Percentiles rank a stretch among this genome's conserved stretches.
phyloP scores from a whole-genome alignment of 306 rosid species.

The Vicia sativa region DNA sequence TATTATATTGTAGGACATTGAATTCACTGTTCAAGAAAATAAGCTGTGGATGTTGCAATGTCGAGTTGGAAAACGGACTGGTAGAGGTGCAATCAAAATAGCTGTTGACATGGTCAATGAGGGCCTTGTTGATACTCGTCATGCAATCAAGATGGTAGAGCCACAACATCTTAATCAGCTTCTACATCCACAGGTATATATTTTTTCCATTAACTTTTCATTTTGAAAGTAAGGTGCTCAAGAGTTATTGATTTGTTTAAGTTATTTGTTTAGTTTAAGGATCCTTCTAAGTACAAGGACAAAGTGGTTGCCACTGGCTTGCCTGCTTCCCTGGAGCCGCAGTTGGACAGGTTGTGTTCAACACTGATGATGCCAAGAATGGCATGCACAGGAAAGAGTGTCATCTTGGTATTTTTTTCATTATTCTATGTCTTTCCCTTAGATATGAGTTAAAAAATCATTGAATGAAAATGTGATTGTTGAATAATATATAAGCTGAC shows the following conservation, averaged over 20 bases:
- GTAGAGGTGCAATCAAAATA: slow-evolving; percentile 88
- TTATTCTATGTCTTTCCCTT: background rate
- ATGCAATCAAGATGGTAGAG: slow-evolving; percentile 90
- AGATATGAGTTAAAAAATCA: background rate
- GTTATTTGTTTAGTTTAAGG: slow-evolving; percentile 71
- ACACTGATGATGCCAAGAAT: slow-evolving; percentile 78
- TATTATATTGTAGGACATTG: slow-evolving; percentile 70
- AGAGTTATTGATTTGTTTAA: slow-evolving; percentile 30
- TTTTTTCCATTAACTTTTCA: slow-evolving; percentile 15
- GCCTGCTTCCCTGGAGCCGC: slow-evolving; percentile 99
- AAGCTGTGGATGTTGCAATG: slow-evolving; percentile 99
- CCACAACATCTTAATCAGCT: slow-evolving; percentile 94
- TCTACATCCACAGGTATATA: slow-evolving; percentile 90
- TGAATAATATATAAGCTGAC: background rate
- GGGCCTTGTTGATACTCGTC: slow-evolving; percentile 68
- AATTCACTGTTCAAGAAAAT: slow-evolving; percentile 96
- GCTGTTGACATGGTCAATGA: slow-evolving; percentile 87
- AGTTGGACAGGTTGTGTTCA: slow-evolving; percentile 87
- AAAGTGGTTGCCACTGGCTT: slow-evolving; percentile 77
- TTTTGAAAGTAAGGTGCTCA: slow-evolving; percentile 27
- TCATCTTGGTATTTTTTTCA: slow-evolving; percentile 62
- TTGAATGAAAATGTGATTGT: background rate
- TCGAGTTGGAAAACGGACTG: slow-evolving; percentile 86
- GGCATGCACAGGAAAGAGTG: slow-evolving; percentile 97
- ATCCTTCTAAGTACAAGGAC: slow-evolving; percentile 78